A percentile compares a stretch with the other conserved stretches of the same genome.
Evolutionary conservation across 257 asterid species (phyloP).

Genomic region (Przewalskia tangutica): DNA sequence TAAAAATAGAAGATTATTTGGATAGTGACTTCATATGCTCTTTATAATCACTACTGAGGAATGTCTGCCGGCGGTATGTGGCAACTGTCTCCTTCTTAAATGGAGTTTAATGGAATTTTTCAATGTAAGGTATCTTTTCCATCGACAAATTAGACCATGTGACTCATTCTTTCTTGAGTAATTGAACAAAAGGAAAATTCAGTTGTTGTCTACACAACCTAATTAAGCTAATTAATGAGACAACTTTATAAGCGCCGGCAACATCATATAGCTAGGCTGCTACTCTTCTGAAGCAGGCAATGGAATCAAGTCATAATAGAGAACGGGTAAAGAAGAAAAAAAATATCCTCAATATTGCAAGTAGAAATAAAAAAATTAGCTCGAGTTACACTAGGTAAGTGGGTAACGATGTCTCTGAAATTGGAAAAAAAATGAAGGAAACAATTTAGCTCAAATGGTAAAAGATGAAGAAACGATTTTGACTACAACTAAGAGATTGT

Average conservation of each 20-base stretch:
- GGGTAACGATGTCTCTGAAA: background rate
- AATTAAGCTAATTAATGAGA: background rate
- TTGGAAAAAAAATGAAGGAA: background rate
- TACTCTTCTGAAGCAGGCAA: background rate
- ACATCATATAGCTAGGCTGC: background rate
- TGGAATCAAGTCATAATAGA: background rate
- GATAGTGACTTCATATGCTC: background rate
- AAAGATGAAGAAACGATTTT: background rate
- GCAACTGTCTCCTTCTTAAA: background rate
- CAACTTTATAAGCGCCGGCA: background rate
- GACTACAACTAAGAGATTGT: background rate
- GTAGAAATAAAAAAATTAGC: background rate
- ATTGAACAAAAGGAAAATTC: background rate
- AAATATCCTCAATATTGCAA: background rate
- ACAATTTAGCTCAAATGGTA: background rate
- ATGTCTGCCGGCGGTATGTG: background rate
- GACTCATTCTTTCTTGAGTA: background rate
- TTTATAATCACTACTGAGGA: background rate
- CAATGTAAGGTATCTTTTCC: background rate
- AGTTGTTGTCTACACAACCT: background rate
- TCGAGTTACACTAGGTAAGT: background rate
- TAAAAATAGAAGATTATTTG: background rate
- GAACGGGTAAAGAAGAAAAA: background rate
- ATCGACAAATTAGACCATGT: background rate
- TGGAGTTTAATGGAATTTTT: background rate